phyloP scores from a whole-genome alignment of 306 rosid genomes.

The Hippophae rhamnoides region DNA sequence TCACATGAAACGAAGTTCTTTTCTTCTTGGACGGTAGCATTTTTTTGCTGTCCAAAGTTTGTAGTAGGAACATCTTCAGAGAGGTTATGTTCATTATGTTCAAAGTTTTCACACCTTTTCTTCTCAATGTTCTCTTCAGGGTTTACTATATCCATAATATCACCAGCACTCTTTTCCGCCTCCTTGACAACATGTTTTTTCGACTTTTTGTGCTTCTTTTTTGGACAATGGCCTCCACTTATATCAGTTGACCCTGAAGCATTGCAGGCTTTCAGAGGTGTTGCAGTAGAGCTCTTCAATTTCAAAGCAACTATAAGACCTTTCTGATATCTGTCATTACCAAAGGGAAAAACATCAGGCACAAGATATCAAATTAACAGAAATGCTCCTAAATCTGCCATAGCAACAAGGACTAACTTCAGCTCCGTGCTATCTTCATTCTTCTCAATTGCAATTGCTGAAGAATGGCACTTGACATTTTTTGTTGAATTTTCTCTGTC shows the following conservation, averaged over 20 bases:
- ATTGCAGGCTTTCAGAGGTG: too few species aligned
- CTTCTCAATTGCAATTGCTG: background rate
- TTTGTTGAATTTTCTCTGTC: background rate
- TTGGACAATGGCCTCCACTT: too few species aligned
- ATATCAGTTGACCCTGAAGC: too few species aligned
- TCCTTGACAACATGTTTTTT: too few species aligned
- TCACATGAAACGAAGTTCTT: background rate
- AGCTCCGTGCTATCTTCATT: background rate
- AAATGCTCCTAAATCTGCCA: too few species aligned
- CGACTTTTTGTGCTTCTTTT: too few species aligned
- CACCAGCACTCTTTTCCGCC: too few species aligned
- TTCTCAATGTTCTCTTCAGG: background rate
- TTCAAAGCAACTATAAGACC: background rate
- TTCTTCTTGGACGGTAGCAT: background rate
- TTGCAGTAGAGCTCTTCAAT: background rate
- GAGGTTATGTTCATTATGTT: background rate
- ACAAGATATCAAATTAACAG: background rate
- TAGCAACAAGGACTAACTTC: background rate
- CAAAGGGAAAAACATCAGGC: background rate
- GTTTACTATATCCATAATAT: too few species aligned
- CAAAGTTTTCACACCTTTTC: background rate
- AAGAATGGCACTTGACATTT: background rate
- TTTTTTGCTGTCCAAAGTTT: background rate
- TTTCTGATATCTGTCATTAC: background rate
- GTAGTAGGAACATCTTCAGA: background rate